These are phyloP conservation scores for Geotrichum siamense DNA, from an alignment of 1,139 yeast genomes.

Conservation along the genomic window DNA sequence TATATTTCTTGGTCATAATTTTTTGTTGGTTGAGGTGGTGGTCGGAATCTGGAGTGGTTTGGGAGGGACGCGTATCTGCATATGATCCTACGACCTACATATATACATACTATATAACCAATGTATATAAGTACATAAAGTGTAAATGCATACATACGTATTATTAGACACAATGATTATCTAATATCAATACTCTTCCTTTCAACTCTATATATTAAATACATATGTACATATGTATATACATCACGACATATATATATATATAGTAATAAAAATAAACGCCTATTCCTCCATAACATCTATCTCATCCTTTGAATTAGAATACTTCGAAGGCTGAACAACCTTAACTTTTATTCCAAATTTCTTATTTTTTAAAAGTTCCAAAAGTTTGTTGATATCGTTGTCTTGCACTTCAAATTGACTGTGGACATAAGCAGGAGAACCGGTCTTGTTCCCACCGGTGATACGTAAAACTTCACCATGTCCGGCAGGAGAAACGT, in stretches of 20 bases:
- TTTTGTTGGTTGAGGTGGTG: too few species aligned
- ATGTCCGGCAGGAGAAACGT: conserved; percentile 38
- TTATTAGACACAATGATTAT: too few species aligned
- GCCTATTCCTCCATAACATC: conserved; percentile 13
- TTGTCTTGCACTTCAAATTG: conserved; percentile 36
- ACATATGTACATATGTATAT: neutral
- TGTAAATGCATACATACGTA: too few species aligned
- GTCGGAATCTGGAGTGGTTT: too few species aligned
- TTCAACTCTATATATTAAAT: too few species aligned
- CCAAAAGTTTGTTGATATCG: conserved; percentile 26
- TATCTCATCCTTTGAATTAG: conserved; percentile 9
- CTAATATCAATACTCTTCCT: neutral
- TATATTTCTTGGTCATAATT: too few species aligned
- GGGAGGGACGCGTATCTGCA: too few species aligned
- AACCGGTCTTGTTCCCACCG: conserved; percentile 61
- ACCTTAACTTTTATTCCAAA: conserved; percentile 29
- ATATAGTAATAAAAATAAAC: neutral
- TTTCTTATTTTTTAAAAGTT: conserved; percentile 23
- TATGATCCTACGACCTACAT: too few species aligned
- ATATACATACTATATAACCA: too few species aligned
- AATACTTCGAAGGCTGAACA: conserved; percentile 26
- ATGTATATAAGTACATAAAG: too few species aligned
- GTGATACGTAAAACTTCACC: conserved; percentile 68
- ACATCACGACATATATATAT: too few species aligned
- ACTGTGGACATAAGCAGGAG: conserved; percentile 86